A percentile compares a stretch with the other conserved stretches of the same genome.
phyloP scores from a whole-genome alignment of 140 eudicot genomes.

The Erigeron philadelphicus region DNA sequence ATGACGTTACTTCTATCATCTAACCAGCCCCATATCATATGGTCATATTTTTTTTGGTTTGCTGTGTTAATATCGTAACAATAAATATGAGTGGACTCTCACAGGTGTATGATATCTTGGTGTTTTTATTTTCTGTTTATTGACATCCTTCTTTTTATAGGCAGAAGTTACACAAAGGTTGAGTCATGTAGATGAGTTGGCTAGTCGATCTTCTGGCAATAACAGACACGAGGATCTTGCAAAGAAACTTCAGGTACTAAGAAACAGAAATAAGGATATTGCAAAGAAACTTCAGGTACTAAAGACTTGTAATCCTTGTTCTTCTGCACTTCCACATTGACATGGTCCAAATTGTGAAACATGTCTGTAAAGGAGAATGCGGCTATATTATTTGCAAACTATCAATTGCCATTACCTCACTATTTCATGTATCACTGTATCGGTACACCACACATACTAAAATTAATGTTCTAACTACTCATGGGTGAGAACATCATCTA shows the following conservation, averaged over 20 bases:
- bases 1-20: not conserved
- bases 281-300: conserved; percentile 79
- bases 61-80: not conserved
- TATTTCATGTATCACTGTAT: not conserved
- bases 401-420: not conserved
- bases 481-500: not conserved
- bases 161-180: conserved; percentile 86
- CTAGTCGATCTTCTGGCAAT: conserved; percentile 45
- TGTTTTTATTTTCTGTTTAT: conserved; percentile 13
- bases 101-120: not conserved
- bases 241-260: conserved; percentile 66
- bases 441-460: not conserved
- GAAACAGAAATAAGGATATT: conserved; percentile 65
- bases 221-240: conserved; percentile 81
- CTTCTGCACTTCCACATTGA: conserved; percentile 1
- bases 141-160: conserved; percentile 32
- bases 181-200: conserved; percentile 54
- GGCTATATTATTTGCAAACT: not conserved
- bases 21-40: not conserved
- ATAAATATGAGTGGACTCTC: not conserved
- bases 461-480: not conserved
- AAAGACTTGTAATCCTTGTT: not conserved
- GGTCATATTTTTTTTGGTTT: not conserved
- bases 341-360: not conserved
- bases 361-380: conserved; percentile 3